Percentiles rank a stretch among this genome's conserved stretches.
Evolutionary conservation across 2,329 filamentous ascomycete genomes (phyloP).

Genomic region (Fusarium redolens): DNA sequence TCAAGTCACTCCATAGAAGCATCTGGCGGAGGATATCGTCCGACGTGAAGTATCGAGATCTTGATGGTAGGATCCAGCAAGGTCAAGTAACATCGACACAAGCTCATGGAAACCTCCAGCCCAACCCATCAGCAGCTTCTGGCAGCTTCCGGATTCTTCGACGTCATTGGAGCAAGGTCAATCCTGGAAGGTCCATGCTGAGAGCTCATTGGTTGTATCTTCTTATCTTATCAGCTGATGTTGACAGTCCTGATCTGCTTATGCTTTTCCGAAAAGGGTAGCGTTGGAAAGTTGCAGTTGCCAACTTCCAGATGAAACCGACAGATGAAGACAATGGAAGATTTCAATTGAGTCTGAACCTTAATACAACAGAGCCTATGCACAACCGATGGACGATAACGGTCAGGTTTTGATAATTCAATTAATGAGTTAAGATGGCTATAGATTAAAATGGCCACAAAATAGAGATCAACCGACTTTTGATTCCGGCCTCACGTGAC

Average conservation of each 20-base stretch:
- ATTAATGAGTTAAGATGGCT: not conserved
- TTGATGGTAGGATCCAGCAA: conserved; percentile 40
- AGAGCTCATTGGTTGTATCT: conserved; percentile 30
- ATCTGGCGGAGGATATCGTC: conserved; percentile 26
- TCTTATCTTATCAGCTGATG: conserved; percentile 40
- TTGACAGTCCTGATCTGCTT: not conserved
- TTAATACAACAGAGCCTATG: not conserved
- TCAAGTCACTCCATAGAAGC: conserved; percentile 27
- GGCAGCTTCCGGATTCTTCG: conserved; percentile 48
- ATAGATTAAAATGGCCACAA: not conserved
- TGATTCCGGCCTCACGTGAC: conserved; percentile 35
- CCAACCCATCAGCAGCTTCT: conserved; percentile 40
- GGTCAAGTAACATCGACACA: conserved; percentile 42
- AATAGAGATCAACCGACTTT: not conserved
- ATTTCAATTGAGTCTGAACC: not conserved
- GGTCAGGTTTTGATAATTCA: not conserved
- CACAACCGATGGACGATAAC: not conserved
- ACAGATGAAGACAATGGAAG: not conserved
- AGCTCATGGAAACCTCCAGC: conserved; percentile 46
- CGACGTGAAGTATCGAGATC: conserved; percentile 40
- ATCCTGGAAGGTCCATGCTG: not conserved
- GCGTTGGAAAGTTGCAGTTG: not conserved
- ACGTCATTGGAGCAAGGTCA: conserved; percentile 50
- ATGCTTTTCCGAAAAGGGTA: not conserved
- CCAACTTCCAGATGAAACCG: not conserved